Base-by-base conservation (phyloP, 176 grass and related monocot species). In the Hordeum marinum region DNA sequence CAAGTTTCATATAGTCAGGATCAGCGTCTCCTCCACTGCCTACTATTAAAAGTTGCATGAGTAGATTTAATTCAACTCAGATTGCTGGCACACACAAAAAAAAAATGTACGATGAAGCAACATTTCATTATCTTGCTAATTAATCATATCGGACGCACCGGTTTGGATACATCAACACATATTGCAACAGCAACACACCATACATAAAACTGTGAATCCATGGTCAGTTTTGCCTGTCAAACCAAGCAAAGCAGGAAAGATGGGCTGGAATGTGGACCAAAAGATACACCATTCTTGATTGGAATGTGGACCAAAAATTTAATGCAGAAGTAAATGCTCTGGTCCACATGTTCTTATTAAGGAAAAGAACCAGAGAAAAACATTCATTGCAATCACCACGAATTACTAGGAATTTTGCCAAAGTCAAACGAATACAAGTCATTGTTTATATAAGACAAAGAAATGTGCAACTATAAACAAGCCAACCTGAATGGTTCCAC, bases 361-460 rank as follows among this genome's bases (percentile, higher is more conserved):
- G 35, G 24, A 61, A 76, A 83, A 11, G 59, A 70, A 41, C 80
- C 14, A 84, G 63, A 21, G 24, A 4, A 69, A 41, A 62, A 12
- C 14, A 61, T 52, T 42, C 36, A 55, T 68, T 37, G 45, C 20
- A 83, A 84, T 29, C 54, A 77, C 60, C 36, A 20, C 13, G 8
- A 75, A 17, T 75, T 50, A n/a, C n/a, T n/a, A 20, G 42, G 20
- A 25, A 25, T 25, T 71, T 77, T 64, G 81, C 23, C 31, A 8
- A 45, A 64, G 76, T 77, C 85, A 81, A 87, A 7, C 9, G 48
- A 35, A 64, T 63, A 17, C 70, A 84, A 57, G 39, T 77, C 29
- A 41, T 63, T 68, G 5, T 78, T 54, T 52, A 72, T 52, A 63
- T 52, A 63, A 72, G 61, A 50, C 69, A 80, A 60, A 83, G 25